Evolutionary conservation across 805 yeast species (phyloP).

Genomic region (Teunomyces lycoperdinae): DNA sequence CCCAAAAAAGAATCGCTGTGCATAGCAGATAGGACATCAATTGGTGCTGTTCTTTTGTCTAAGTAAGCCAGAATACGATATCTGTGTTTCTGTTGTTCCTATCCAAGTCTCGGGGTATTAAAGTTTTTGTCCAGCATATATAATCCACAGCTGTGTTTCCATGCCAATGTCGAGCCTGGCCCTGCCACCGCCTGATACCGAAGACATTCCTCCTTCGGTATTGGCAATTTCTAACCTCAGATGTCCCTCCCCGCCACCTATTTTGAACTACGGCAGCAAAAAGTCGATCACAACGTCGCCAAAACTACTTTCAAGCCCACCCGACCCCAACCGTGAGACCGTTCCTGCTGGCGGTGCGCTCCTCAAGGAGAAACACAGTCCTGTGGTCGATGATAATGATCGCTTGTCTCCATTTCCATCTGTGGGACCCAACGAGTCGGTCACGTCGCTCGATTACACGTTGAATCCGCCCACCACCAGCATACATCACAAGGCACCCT

Average conservation of each 20-base stretch:
- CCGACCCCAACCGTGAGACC: conserved; percentile 19
- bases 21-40: conserved; percentile 1
- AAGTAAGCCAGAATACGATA: not conserved
- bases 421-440: not conserved
- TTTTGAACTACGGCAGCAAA: conserved; percentile 32
- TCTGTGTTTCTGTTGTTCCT: not conserved
- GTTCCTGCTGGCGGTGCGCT: conserved; percentile 48
- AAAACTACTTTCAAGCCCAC: conserved; percentile 1
- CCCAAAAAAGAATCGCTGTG: not conserved
- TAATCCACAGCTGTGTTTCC: not conserved
- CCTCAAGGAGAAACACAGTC: conserved; percentile 22
- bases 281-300: not conserved
- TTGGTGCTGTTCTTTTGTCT: not conserved
- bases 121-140: not conserved
- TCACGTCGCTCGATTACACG: conserved; percentile 19
- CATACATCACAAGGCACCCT: conserved; percentile 51
- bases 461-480: conserved; percentile 29
- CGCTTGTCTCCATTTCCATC: not conserved
- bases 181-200: conserved; percentile 1
- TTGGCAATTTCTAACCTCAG: conserved; percentile 57
- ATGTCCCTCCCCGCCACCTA: conserved; percentile 76
- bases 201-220: conserved; percentile 44
- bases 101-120: not conserved
- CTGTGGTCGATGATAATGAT: not conserved
- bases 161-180: not conserved